Conservation (phyloP, 2,329 filamentous ascomycete genomes). For the Chrysoporthe cubensis region DNA sequence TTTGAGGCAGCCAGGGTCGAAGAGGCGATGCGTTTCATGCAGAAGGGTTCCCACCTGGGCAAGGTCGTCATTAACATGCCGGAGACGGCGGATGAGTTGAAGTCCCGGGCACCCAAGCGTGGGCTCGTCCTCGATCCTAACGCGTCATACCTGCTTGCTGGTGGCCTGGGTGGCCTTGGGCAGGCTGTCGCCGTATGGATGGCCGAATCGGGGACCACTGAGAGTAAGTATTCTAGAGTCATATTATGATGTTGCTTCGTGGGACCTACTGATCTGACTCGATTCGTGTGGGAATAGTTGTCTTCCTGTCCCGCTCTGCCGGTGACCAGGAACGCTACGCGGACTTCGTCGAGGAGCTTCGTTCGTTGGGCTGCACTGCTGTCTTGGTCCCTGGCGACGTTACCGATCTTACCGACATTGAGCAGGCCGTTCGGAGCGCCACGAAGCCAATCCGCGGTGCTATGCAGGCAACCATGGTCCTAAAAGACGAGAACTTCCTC, state of each 20-base stretch:
- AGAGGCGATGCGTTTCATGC: conserved; percentile 44
- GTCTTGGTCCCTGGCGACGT: conserved; percentile 14
- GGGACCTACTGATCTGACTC: neutral
- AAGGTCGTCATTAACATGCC: conserved; percentile 43
- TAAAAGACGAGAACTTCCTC: conserved; percentile 8
- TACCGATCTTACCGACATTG: neutral
- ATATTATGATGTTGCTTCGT: neutral
- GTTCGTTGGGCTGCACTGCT: conserved; percentile 13
- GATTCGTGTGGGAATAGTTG: neutral
- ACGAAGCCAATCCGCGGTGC: neutral
- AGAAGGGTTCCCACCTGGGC: conserved; percentile 46
- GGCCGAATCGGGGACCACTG: conserved; percentile 5
- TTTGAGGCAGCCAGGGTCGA: conserved; percentile 31
- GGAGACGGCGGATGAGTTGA: conserved; percentile 20
- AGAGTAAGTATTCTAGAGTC: neutral
- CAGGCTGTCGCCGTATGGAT: conserved; percentile 18
- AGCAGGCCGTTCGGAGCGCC: neutral
- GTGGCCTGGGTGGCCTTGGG: conserved; percentile 18
- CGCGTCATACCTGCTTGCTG: conserved; percentile 18
- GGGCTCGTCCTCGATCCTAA: neutral
- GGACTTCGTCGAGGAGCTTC: conserved; percentile 6
- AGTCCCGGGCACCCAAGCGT: neutral
- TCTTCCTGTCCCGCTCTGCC: conserved; percentile 15
- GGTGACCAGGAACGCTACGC: neutral
- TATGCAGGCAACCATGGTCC: conserved; percentile 20